phyloP scores from a whole-genome alignment of 2,329 filamentous ascomycete species.

The Xylaria sp. region DNA sequence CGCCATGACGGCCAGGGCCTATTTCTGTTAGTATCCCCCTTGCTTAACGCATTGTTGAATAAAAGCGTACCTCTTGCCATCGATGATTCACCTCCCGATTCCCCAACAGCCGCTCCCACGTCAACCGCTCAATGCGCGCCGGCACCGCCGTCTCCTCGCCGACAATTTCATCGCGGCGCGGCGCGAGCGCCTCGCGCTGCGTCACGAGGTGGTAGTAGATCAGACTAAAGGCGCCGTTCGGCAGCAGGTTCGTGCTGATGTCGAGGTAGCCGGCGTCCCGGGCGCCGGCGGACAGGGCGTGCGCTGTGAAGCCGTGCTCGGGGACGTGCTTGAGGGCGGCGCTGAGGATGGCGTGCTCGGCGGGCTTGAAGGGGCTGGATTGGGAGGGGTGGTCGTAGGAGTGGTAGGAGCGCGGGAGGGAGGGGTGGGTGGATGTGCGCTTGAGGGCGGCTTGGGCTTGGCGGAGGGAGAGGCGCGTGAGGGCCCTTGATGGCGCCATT shows the following conservation, averaged over 20 bases:
- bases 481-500: constrained; percentile 29
- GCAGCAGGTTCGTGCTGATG: constrained; percentile 77
- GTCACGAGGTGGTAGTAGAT: constrained; percentile 71
- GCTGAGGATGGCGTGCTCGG: constrained; percentile 72
- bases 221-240: constrained; percentile 73
- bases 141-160: constrained; percentile 29
- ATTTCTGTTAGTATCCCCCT: background rate
- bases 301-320: constrained; percentile 71
- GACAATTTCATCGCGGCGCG: constrained; percentile 37
- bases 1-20: constrained; percentile 89
- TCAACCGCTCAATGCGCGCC: constrained; percentile 62
- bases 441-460: constrained; percentile 6
- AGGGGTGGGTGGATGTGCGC: background rate
- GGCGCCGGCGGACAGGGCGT: constrained; percentile 69
- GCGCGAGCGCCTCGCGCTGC: constrained; percentile 56
- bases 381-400: constrained; percentile 63
- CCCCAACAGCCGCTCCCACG: constrained; percentile 70
- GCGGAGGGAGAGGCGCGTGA: constrained; percentile 17
- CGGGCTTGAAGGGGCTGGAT: constrained; percentile 56
- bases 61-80: constrained; percentile 72
- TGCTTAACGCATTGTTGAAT: too few relatives aligned
- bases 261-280: constrained; percentile 81
- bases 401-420: constrained; percentile 52
- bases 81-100: constrained; percentile 68
- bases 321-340: constrained; percentile 78